Percentiles rank a stretch among this genome's conserved stretches.
phyloP scores from a whole-genome alignment of 2,329 filamentous ascomycete genomes.

The Aureobasidium sp. region DNA sequence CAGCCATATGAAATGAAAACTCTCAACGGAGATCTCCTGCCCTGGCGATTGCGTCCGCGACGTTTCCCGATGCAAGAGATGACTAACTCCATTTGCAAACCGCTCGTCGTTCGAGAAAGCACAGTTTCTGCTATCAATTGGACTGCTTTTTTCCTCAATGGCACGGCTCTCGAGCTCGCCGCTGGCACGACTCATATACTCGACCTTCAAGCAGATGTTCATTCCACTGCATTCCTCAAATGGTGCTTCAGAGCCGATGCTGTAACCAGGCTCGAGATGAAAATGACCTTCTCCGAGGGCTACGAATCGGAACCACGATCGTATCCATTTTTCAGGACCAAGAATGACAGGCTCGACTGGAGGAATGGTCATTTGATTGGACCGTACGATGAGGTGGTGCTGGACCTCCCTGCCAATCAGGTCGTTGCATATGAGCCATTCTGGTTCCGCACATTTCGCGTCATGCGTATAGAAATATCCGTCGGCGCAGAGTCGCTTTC shows the following conservation, averaged over 20 bases:
- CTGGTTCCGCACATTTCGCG: not conserved
- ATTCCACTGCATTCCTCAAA: not conserved
- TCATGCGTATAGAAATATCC: not conserved
- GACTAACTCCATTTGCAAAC: not conserved
- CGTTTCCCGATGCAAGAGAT: slow-evolving; percentile 32
- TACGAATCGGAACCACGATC: not conserved
- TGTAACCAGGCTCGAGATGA: not conserved
- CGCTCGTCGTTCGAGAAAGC: not conserved
- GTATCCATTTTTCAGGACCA: not conserved
- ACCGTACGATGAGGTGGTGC: not conserved
- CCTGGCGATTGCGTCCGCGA: slow-evolving; percentile 35
- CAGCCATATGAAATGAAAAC: not conserved
- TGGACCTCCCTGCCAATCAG: not conserved
- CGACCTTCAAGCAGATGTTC: not conserved
- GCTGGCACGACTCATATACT: not conserved
- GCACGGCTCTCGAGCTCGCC: not conserved
- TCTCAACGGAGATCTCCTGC: slow-evolving; percentile 36
- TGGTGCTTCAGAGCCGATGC: not conserved
- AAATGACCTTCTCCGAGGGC: not conserved
- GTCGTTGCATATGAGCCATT: not conserved
- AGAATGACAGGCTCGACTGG: not conserved
- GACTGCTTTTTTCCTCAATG: not conserved
- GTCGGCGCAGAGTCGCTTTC: not conserved
- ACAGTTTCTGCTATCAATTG: not conserved
- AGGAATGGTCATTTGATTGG: not conserved